phyloP scores from a whole-genome alignment of 352 stramenopile genomes.

The Pythium sp. region DNA sequence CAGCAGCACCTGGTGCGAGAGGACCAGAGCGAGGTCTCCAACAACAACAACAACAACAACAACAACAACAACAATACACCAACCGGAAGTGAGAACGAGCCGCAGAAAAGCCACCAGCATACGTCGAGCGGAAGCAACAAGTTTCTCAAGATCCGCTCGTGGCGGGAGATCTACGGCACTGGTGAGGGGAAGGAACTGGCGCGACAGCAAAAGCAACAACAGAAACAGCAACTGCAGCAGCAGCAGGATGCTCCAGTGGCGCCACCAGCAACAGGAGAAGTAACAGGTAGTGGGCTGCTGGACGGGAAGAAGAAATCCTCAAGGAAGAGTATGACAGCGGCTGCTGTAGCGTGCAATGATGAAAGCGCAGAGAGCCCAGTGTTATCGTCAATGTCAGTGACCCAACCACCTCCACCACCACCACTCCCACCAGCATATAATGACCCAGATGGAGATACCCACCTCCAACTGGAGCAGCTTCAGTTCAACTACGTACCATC shows the following conservation, averaged over 20 bases:
- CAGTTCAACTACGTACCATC: not conserved
- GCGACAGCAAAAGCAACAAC: slow-evolving; percentile 21
- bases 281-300: slow-evolving; percentile 21
- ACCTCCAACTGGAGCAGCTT: not conserved
- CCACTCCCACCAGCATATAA: not conserved
- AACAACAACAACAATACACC: slow-evolving; percentile 17
- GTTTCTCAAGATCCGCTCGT: slow-evolving; percentile 60
- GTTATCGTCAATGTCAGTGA: not conserved
- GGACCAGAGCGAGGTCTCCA: slow-evolving; percentile 20
- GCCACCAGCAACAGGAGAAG: not conserved
- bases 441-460: no score
- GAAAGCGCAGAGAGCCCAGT: not conserved
- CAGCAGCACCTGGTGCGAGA: slow-evolving; percentile 16
- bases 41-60: slow-evolving; percentile 19
- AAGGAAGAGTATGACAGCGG: slow-evolving; percentile 15
- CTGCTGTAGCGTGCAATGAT: slow-evolving; percentile 1
- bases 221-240: not conserved
- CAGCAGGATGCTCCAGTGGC: slow-evolving; percentile 4
- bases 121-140: slow-evolving; percentile 26
- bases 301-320: slow-evolving; percentile 15
- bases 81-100: not conserved
- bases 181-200: slow-evolving; percentile 56
- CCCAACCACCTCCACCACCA: not conserved
- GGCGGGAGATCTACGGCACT: slow-evolving; percentile 60
- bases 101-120: slow-evolving; percentile 5